phyloP scores from a whole-genome alignment of 192 early-diverging fungal species.

The Gryganskiella cystojenkinii region DNA sequence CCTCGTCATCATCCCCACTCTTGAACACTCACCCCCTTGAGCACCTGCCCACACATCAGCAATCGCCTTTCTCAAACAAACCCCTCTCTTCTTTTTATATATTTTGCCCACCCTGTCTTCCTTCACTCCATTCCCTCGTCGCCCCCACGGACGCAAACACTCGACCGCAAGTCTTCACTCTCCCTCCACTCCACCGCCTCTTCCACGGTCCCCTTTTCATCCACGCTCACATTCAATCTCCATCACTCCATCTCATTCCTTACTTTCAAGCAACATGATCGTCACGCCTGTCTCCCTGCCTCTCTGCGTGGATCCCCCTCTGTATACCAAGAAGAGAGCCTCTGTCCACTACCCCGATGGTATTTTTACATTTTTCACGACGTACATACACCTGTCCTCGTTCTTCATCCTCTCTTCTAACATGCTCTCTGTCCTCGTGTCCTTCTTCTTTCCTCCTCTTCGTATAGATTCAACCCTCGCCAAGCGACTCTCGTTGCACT shows the following conservation, averaged over 20 bases:
- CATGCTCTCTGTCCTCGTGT: background rate
- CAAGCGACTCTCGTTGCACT: conserved; percentile 32
- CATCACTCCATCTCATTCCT: too few relatives aligned
- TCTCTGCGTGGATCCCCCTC: conserved; percentile 13
- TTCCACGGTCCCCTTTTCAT: background rate
- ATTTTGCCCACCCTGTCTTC: background rate
- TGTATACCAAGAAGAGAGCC: conserved; percentile 30
- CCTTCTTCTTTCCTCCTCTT: background rate
- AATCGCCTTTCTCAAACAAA: too few relatives aligned
- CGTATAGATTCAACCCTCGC: conserved; percentile 28
- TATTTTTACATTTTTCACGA: background rate
- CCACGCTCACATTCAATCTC: too few relatives aligned
- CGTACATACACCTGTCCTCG: background rate
- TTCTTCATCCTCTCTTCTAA: background rate
- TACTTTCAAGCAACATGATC: conserved; percentile 6
- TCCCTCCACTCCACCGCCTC: background rate
- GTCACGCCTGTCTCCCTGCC: conserved; percentile 29
- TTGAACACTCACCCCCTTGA: too few relatives aligned
- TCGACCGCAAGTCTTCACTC: background rate
- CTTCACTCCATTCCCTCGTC: background rate
- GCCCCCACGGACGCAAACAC: background rate
- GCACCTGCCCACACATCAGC: too few relatives aligned
- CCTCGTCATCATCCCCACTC: too few relatives aligned
- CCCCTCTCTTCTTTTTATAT: background rate
- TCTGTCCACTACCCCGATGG: conserved; percentile 47